Evolutionary conservation across 2,329 filamentous ascomycete species (phyloP), one percentile per base, ranked within the genome.

Genomic region (Myriangium duriaei): DNA sequence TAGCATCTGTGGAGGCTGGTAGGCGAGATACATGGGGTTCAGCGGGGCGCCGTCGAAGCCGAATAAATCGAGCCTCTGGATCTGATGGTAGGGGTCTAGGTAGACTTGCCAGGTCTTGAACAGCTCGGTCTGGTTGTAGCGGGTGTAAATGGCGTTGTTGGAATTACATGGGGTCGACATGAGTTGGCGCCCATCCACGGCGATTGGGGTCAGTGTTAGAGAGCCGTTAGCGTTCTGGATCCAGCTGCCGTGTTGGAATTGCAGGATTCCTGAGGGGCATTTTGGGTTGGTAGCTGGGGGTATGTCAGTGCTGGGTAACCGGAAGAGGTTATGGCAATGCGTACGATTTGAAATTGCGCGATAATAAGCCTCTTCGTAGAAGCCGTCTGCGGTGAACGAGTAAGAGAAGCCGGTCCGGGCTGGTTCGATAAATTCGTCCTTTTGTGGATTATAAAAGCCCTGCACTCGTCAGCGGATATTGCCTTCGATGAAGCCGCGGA

Each of bases 161-260:
- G 67, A 63, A n/a, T 57, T 53, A 58, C 79, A 84, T 3, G 78
- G 78, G 42, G 76, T 64, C 2, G 76, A 81, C 40, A 72, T 59
- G 16, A 82, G 56, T 59, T 82, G 76, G 40, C 79, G 67, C 12
- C 79, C 79, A 51, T 84, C 79, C 2, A 74, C 69, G 13, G 62
- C 63, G 47, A 81, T 72, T 4, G 79, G 79, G 4, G 58, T 67
- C 34, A 82, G 59, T 4, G 57, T 56, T 15, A 84, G 57, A 4
- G 71, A 74, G 30, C 75, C 74, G 49, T 80, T 71, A 13, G 60
- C 49, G 30, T 66, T 61, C 46, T 74, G 61, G 4, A 62, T 60
- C 53, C 73, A 81, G 39, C 57, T 72, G 30, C 79, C 79, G 52
- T 84, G 79, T 53, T 84, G 79, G 68, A 74, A 84, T 59, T 82